Conservation (phyloP, 768 basidiomycete species). For the Leccinum variicolor region DNA sequence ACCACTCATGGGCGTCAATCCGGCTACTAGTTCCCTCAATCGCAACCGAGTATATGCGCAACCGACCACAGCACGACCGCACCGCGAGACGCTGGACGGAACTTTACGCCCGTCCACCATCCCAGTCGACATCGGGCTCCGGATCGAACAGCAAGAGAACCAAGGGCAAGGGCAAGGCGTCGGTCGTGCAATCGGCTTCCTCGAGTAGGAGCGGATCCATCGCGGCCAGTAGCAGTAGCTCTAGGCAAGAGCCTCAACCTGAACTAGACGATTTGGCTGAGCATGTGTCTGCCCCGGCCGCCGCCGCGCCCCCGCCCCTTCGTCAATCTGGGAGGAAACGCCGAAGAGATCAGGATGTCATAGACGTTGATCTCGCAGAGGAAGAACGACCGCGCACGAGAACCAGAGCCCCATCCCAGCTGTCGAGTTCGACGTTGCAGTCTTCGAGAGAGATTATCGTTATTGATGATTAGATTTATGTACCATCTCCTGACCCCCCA, state of each 20-base stretch:
- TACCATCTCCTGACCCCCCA: background rate
- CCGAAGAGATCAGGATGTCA: conserved; percentile 26
- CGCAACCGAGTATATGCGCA: conserved; percentile 63
- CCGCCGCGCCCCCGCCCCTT: background rate
- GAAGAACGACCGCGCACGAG: conserved; percentile 24
- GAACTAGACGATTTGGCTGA: conserved; percentile 32
- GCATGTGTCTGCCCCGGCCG: conserved; percentile 12
- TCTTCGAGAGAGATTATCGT: conserved; percentile 42
- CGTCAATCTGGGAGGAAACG: conserved; percentile 33
- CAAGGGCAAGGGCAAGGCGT: conserved; percentile 37
- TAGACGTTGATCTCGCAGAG: conserved; percentile 31
- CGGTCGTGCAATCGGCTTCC: conserved; percentile 2
- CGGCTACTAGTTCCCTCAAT: conserved; percentile 63
- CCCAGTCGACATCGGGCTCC: conserved; percentile 16
- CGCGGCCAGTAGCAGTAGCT: conserved; percentile 10
- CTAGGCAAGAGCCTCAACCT: conserved; percentile 12
- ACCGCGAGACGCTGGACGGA: conserved; percentile 80
- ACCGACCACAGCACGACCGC: conserved; percentile 67
- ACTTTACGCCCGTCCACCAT: conserved; percentile 56
- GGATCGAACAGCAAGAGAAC: conserved; percentile 15
- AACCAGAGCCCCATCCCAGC: conserved; percentile 7
- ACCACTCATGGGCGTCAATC: background rate
- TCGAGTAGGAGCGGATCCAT: conserved; percentile 4
- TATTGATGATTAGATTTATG: conserved; percentile 27
- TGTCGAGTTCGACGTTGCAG: too few species aligned